Conservation (phyloP, 2,329 filamentous ascomycete species). For the Catunica adiposa region DNA sequence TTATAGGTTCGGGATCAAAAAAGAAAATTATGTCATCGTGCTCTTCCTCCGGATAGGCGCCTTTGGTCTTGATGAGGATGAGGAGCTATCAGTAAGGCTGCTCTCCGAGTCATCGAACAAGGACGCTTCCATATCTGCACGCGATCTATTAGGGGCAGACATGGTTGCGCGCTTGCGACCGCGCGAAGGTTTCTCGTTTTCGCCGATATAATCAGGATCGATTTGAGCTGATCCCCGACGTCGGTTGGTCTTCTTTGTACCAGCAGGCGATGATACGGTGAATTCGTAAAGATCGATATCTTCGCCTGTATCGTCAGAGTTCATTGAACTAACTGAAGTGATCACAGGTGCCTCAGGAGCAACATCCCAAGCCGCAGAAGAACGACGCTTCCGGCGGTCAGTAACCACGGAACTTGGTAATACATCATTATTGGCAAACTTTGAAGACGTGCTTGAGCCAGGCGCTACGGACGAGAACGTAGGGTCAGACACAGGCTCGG, state of each 20-base stretch:
- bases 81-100: constrained; percentile 7
- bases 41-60: constrained; percentile 12
- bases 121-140: constrained; percentile 14
- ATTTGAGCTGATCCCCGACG: constrained; percentile 6
- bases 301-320: background rate
- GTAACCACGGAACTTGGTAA: constrained; percentile 23
- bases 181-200: constrained; percentile 5
- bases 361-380: constrained; percentile 17
- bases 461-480: background rate
- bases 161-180: constrained; percentile 11
- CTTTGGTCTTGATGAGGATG: constrained; percentile 3
- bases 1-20: background rate
- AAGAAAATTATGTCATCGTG: constrained; percentile 11
- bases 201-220: background rate
- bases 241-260: constrained; percentile 16
- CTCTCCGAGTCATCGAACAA: constrained; percentile 16
- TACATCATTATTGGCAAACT: constrained; percentile 6
- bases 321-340: background rate
- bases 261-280: constrained; percentile 28
- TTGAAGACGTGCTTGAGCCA: background rate
- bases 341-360: background rate
- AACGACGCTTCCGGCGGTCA: constrained; percentile 27
- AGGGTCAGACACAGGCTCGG: background rate
- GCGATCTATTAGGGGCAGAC: constrained; percentile 9
- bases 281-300: constrained; percentile 39